Conservation (phyloP, 2,329 filamentous ascomycete genomes). For the Hypoxylon sp. region DNA sequence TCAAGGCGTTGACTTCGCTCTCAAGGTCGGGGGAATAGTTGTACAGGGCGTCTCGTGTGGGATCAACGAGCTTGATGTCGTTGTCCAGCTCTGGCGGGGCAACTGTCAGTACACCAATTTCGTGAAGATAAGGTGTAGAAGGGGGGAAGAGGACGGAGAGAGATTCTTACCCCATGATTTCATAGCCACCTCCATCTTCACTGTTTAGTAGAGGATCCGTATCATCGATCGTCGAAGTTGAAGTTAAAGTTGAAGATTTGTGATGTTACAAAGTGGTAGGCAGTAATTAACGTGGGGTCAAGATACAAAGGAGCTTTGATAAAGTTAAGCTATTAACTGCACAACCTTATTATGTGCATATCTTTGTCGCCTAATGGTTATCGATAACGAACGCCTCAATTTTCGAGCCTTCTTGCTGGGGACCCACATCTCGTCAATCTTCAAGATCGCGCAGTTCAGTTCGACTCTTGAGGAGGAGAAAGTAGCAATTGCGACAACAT, state of each 20-base stretch:
- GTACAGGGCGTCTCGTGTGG: conserved; percentile 92
- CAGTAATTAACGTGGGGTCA: conserved; percentile 29
- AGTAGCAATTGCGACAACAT: conserved; percentile 48
- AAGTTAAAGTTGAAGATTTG: background rate
- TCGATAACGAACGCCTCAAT: conserved; percentile 50
- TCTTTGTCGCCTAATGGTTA: conserved; percentile 30
- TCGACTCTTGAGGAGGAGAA: conserved; percentile 36
- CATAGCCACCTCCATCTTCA: conserved; percentile 69
- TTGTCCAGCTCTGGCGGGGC: conserved; percentile 83
- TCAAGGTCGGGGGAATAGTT: conserved; percentile 80
- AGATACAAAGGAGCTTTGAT: conserved; percentile 26
- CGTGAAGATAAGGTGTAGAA: conserved; percentile 5
- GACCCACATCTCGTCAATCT: conserved; percentile 38
- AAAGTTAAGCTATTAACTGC: conserved; percentile 29
- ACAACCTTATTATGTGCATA: conserved; percentile 25
- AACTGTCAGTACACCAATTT: conserved; percentile 31
- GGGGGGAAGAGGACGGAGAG: conserved; percentile 38
- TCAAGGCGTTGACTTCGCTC: conserved; percentile 72
- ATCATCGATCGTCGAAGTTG: background rate
- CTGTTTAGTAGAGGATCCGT: conserved; percentile 8
- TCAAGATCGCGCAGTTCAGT: conserved; percentile 38
- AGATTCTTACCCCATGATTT: conserved; percentile 71
- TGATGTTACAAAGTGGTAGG: conserved; percentile 14
- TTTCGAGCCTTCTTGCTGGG: conserved; percentile 41
- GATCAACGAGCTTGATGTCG: conserved; percentile 85